Evolutionary conservation across 108 stramenopile species (phyloP).

Genomic region (Skeletonema potamos): DNA sequence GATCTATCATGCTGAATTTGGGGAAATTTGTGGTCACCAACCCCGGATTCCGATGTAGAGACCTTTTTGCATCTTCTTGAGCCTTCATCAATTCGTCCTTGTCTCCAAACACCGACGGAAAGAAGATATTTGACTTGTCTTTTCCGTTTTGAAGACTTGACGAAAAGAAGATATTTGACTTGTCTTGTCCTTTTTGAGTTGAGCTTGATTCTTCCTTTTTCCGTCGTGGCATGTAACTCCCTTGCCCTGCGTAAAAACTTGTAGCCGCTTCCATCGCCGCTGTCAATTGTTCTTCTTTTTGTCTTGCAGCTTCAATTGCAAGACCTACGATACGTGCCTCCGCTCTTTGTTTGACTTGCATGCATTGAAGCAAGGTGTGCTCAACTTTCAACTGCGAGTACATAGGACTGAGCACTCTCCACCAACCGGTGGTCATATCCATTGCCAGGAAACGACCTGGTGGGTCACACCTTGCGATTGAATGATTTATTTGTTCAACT

Average conservation of each 20-base stretch:
- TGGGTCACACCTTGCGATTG: constrained; percentile 27
- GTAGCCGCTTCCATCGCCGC: background rate
- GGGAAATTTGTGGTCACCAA: background rate
- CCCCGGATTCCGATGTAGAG: background rate
- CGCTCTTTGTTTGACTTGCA: constrained; percentile 16
- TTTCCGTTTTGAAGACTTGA: background rate
- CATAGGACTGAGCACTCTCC: constrained; percentile 24
- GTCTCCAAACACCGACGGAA: background rate
- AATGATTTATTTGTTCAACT: constrained; percentile 8
- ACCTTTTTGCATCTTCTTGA: background rate
- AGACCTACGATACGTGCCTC: background rate
- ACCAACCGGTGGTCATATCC: constrained; percentile 35
- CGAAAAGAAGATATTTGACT: background rate
- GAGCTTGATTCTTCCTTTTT: background rate
- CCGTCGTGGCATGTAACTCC: background rate
- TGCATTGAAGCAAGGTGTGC: constrained; percentile 35
- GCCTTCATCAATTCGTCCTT: background rate
- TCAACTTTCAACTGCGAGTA: constrained; percentile 32
- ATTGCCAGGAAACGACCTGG: constrained; percentile 35
- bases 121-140: background rate
- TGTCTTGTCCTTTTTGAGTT: background rate
- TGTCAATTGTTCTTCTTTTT: background rate
- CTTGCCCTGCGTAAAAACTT: background rate
- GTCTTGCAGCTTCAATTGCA: background rate
- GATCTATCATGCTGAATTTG: background rate